Evolutionary conservation across 345 rosid genomes (phyloP).

Genomic region (Rhodamnia argentea): DNA sequence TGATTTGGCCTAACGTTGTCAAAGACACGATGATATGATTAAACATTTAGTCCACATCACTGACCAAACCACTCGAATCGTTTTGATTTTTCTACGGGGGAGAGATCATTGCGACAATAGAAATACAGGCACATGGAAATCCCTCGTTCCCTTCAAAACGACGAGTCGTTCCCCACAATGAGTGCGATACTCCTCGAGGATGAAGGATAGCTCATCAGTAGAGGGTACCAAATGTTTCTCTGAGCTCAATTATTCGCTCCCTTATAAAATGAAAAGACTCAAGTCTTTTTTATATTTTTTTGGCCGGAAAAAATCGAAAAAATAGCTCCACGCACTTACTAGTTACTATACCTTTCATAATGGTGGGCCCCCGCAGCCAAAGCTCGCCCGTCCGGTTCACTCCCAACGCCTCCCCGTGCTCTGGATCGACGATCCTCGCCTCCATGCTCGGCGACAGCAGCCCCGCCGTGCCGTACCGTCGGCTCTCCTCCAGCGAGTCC

Average conservation of each 20-base stretch:
- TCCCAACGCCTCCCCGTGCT: conserved; percentile 29
- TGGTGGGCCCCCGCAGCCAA: conserved; percentile 57
- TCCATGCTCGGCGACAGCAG: conserved; percentile 42
- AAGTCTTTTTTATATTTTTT: no score
- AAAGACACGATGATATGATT: not conserved
- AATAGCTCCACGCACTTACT: not conserved
- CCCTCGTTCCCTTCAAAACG: not conserved
- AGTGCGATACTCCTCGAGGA: not conserved
- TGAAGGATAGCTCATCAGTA: not conserved
- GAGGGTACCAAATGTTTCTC: not conserved
- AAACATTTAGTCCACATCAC: not conserved
- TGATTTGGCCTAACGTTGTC: not conserved
- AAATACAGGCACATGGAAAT: not conserved
- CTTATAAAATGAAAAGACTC: no score
- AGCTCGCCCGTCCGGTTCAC: conserved; percentile 64
- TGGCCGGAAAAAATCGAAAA: not conserved
- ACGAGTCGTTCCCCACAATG: not conserved
- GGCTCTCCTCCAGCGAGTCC: conserved; percentile 59
- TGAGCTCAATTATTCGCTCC: not conserved
- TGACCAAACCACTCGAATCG: not conserved
- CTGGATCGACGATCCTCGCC: conserved; percentile 70
- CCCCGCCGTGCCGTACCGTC: conserved; percentile 68
- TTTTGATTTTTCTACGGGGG: not conserved
- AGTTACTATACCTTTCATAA: conserved; percentile 51
- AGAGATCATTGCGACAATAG: not conserved